These are phyloP conservation scores for Cerioporus squamosus DNA, from an alignment of 1,284 basidiomycete genomes.

Conservation along the genomic window DNA sequence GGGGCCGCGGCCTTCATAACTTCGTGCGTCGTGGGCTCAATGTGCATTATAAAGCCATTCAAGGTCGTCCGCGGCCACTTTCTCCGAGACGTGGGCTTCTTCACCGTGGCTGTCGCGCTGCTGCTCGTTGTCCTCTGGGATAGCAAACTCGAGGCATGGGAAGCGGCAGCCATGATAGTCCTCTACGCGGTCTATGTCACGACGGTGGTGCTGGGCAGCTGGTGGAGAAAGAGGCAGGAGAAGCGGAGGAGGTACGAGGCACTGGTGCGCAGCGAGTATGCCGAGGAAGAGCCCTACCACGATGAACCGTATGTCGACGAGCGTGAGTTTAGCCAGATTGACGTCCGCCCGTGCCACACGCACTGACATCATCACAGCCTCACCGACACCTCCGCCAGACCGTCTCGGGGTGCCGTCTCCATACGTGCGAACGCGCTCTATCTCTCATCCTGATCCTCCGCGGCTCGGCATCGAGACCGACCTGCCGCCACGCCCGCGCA, in stretches of 20 bases:
- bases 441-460: slow-evolving; percentile 43
- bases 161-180: slow-evolving; percentile 74
- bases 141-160: slow-evolving; percentile 72
- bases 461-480: slow-evolving; percentile 46
- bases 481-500: slow-evolving; percentile 41
- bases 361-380: background rate
- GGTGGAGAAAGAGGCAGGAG: slow-evolving; percentile 70
- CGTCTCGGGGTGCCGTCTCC: slow-evolving; percentile 21
- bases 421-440: slow-evolving; percentile 37
- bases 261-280: slow-evolving; percentile 63
- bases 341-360: background rate
- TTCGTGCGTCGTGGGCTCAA: slow-evolving; percentile 93
- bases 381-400: slow-evolving; percentile 8
- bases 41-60: slow-evolving; percentile 96
- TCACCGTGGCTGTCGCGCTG: slow-evolving; percentile 77
- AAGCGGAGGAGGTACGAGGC: slow-evolving; percentile 50
- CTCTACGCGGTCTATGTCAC: slow-evolving; percentile 84
- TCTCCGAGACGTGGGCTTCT: slow-evolving; percentile 93
- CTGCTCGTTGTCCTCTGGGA: slow-evolving; percentile 84
- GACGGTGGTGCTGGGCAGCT: slow-evolving; percentile 78
- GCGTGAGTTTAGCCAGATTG: slow-evolving; percentile 45
- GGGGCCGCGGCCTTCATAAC: slow-evolving; percentile 97
- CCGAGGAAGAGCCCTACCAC: slow-evolving; percentile 51
- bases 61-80: slow-evolving; percentile 82
- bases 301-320: slow-evolving; percentile 62